Base-by-base conservation (phyloP, 768 basidiomycete species). In the Suillus brevipes region DNA sequence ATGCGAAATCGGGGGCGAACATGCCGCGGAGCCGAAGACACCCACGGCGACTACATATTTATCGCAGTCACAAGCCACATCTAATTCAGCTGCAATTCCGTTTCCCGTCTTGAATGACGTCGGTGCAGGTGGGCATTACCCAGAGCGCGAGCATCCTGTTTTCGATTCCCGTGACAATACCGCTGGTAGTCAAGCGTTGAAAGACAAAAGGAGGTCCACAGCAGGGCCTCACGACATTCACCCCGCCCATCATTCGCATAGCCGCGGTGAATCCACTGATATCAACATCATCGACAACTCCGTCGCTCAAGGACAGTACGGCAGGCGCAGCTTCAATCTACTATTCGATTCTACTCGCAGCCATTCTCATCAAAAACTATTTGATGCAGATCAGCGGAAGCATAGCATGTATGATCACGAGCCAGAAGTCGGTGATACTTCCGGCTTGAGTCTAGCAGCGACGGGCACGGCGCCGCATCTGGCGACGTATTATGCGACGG, bases 331-430 rank as follows among this genome's bases (percentile, higher is more conserved):
- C 52, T 77, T 77, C 56, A 80, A 79, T 65, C 67, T 79, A 18
- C 70, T 78, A 61, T 81, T 81, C 66, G 82, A 80, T 74, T 74
- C 78, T 49, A 71, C 78, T 58, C 70, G 68, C 61, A 63, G 71
- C 23, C 75, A 72, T 28, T 16, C 63, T 40, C 67, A 73, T 45
- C 71, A 78, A 61, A 76, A 64, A 64, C 62, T 61, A 60, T 65
- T 60, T 61, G 73, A 74, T 61, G 59, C 66, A 38, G 73, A 73
- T 57, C 64, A 36, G 59, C 69, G 68, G 34, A 70, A 64, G 20
- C 56, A 66, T 65, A 70, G 60, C 60, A 75, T 69, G 73, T 68
- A 64, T 45, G 12, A 67, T 58, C 56, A 64, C 49, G 58, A 66
- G 34, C 63, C 68, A 62, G 75, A 73, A 69, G 67, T 64, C 38